Base-by-base conservation (phyloP, 768 basidiomycete genomes). In the Suillus tomentosus region DNA sequence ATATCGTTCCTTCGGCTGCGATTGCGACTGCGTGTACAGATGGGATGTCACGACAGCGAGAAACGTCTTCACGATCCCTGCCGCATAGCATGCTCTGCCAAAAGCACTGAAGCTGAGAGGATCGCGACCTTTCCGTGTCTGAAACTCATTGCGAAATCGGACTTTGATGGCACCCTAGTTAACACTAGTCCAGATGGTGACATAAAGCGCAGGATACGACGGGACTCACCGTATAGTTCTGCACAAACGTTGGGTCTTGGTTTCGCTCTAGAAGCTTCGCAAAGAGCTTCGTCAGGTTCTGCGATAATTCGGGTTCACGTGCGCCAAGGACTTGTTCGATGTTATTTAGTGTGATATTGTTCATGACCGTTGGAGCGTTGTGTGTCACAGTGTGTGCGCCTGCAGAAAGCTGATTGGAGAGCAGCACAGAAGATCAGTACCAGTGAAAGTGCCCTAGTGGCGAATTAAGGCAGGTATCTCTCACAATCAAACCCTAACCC, bases 51-150 rank as follows among this genome's bases (percentile, higher is more conserved):
- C 62, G 24, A 77, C 56, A 27, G 63, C 64, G 22, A 75, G 58
- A 61, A 76, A 64, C 3, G 71, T 66, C 51, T 70, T 72, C 17
- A 73, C 73, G 50, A 77, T 71, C 4, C 76, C 76, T 17, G 71
- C 61, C 5, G 69, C 60, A 31, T 72, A 54, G 17, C 72, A 72
- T 51, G 70, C 68, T 27, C 66, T 65, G 43, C 63, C 69, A 40
- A 76, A 75, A 6, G 40, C 47, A 56, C 65, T 66, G 15, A 61
- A 61, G 13, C 61, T 61, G 31, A 19, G 31, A 7, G 59, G 8
- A n/a, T 62, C 31, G 31, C 8, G 27, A n/a, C 8, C 36, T 11
- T n/a, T 34, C 42, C 39, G 37, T 13, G 24, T 19, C n/a, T n/a
- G 9, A n/a, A 9, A 14, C 57, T 47, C 62, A 31, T 19, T 51